Evolutionary conservation across 2,329 filamentous ascomycete genomes (phyloP).

Genomic region (Pseudogymnoascus sp.): DNA sequence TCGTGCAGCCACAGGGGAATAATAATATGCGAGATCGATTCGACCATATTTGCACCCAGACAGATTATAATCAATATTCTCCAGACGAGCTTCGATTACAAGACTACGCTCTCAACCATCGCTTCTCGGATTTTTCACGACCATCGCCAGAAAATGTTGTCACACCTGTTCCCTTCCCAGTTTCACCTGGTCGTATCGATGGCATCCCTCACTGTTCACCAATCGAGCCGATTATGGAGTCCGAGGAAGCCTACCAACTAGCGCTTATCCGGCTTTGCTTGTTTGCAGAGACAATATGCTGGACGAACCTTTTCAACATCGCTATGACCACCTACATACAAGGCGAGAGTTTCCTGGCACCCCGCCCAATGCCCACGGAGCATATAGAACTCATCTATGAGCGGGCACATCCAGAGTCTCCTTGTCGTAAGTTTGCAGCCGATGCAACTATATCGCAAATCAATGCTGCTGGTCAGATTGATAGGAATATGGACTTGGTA

Average conservation of each 20-base stretch:
- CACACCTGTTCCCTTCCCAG: not conserved
- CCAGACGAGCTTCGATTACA: conserved; percentile 1
- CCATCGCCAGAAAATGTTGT: not conserved
- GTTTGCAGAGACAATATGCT: conserved; percentile 13
- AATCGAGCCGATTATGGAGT: not conserved
- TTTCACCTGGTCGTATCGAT: not conserved
- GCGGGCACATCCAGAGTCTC: conserved; percentile 11
- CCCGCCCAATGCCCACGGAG: not conserved
- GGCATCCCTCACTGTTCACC: not conserved
- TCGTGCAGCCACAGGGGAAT: not conserved
- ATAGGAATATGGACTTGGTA: conserved; percentile 3
- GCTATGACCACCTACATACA: conserved; percentile 14
- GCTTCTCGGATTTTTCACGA: not conserved
- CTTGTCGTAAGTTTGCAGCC: conserved; percentile 13
- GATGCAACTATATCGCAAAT: conserved; percentile 8
- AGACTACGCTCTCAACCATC: not conserved
- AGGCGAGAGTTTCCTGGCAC: conserved; percentile 11
- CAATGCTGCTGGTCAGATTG: not conserved
- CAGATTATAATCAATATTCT: not conserved
- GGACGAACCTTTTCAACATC: conserved; percentile 14
- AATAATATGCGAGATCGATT: not conserved
- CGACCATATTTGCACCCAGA: not conserved
- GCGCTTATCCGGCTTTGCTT: conserved; percentile 15
- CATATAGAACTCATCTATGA: conserved; percentile 14
- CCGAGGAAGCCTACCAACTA: conserved; percentile 10